A percentile compares a stretch with the other conserved stretches of the same genome.
phyloP scores from a whole-genome alignment of 139 green algal species.

The Chlamydomonas schloesseri region DNA sequence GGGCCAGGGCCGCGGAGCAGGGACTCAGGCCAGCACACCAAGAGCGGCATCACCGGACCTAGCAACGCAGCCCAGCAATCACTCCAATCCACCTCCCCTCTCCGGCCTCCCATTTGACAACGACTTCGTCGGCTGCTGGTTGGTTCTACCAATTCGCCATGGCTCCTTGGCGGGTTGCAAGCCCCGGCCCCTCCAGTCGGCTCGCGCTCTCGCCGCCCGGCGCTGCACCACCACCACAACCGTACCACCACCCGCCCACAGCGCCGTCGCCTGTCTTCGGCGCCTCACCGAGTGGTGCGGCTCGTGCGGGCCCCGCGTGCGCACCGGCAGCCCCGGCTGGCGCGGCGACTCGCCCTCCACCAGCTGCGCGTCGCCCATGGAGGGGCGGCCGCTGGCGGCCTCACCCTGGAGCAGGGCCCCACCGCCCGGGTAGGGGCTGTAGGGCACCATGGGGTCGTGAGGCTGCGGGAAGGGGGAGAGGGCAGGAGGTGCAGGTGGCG shows the following conservation, averaged over 20 bases:
- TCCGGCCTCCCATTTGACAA: no score
- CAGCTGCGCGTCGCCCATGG: constrained; percentile 30
- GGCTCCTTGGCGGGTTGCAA: no score
- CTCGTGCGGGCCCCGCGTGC: not conserved
- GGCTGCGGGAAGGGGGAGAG: not conserved
- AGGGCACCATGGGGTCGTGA: not conserved
- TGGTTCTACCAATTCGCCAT: no score
- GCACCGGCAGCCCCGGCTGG: not conserved
- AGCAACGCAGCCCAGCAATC: no score
- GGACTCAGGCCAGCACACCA: not conserved
- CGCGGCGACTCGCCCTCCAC: constrained; percentile 36
- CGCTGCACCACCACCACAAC: not conserved
- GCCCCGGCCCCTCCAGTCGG: no score
- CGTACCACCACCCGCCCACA: not conserved
- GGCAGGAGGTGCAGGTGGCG: not conserved
- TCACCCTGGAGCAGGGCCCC: not conserved
- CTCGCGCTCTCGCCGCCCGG: no score
- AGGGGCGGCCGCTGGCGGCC: not conserved
- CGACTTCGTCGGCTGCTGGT: no score
- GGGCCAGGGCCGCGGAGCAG: not conserved
- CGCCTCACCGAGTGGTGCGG: not conserved
- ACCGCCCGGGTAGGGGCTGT: not conserved
- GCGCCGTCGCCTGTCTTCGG: no score
- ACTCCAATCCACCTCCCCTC: no score
- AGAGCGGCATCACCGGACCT: no score